Base-by-base conservation (phyloP, 495 filamentous ascomycete species). In the Hypoxylon fragiforme region DNA sequence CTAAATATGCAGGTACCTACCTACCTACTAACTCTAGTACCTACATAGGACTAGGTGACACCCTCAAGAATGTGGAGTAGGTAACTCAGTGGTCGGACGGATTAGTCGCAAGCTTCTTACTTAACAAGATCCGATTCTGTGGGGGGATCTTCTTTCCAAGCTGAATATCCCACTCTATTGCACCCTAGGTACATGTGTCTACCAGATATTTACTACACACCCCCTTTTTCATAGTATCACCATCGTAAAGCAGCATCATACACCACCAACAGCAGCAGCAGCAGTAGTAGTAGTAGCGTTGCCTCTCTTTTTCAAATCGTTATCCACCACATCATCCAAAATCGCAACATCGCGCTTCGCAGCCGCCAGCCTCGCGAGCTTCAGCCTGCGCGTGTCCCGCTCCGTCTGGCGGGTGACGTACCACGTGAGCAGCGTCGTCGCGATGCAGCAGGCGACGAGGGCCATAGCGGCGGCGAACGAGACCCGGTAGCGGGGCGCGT, bases 301-400 rank as follows among this genome's bases (percentile, higher is more conserved):
- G 14, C 16, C 30, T 19, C 36, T 51, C 38, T 44, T 52, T 14
- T 45, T 72, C 65, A 48, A 62, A 62, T 63, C 63, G 34, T 44
- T 70, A 64, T 73, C 69, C 48, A 75, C 70, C 13, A 76, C 64
- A 60, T 75, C 73, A 36, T 74, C 71, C 54, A 78, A 54, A 44
- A 78, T 64, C 1, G 70, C 63, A 41, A 74, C 67, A 7, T 68
- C 63, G 14, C 65, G 60, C 52, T 66, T 70, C n/a, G 65, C 70
- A 3, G 75, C 75, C 0, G 68, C 64, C 7, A 74, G 58, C 26
- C 72, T 69, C 14, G 67, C 71, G 32, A 70, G 40, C 63, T 77
- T 77, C 22, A 77, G 51, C 18, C 57, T 66, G 21, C 73, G 67
- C 15, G 73, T 74, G 35, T 74, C 70, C 5, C 62, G 63, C 54